phyloP scores from a whole-genome alignment of 768 basidiomycete species.

The Suillus luteus region DNA sequence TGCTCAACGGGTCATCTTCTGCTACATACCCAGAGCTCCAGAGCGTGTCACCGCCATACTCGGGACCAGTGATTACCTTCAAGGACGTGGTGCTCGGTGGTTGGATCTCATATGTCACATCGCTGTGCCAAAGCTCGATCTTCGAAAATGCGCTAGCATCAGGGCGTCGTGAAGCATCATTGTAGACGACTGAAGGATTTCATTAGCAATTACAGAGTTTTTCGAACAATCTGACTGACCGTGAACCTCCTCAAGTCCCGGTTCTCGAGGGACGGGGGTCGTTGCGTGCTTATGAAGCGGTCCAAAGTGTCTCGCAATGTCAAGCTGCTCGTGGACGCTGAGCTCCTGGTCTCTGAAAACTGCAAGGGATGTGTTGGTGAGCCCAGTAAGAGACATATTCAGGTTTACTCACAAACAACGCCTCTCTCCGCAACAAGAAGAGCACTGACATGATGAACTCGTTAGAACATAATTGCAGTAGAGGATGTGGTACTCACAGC shows the following conservation, averaged over 20 bases:
- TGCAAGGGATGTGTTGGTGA: slow-evolving; percentile 26
- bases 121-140: slow-evolving; percentile 80
- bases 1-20: background rate
- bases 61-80: slow-evolving; percentile 69
- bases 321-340: slow-evolving; percentile 66
- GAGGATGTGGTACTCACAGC: slow-evolving; percentile 46
- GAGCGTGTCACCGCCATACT: slow-evolving; percentile 76
- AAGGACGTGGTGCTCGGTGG: slow-evolving; percentile 79
- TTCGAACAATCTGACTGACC: slow-evolving; percentile 38
- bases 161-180: slow-evolving; percentile 62
- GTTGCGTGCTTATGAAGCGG: slow-evolving; percentile 83
- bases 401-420: slow-evolving; percentile 60
- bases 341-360: slow-evolving; percentile 80
- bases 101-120: slow-evolving; percentile 80
- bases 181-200: slow-evolving; percentile 61
- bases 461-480: slow-evolving; percentile 12
- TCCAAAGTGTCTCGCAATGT: slow-evolving; percentile 71
- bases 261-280: slow-evolving; percentile 69
- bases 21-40: slow-evolving; percentile 71
- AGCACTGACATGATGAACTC: slow-evolving; percentile 44
- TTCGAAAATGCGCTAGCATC: slow-evolving; percentile 68
- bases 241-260: slow-evolving; percentile 70
- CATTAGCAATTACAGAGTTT: slow-evolving; percentile 11
- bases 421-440: slow-evolving; percentile 75
- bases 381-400: slow-evolving; percentile 4